These are phyloP conservation scores for Hymenoscyphus repandus DNA, from an alignment of 2,329 filamentous ascomycete genomes.

Conservation along the genomic window DNA sequence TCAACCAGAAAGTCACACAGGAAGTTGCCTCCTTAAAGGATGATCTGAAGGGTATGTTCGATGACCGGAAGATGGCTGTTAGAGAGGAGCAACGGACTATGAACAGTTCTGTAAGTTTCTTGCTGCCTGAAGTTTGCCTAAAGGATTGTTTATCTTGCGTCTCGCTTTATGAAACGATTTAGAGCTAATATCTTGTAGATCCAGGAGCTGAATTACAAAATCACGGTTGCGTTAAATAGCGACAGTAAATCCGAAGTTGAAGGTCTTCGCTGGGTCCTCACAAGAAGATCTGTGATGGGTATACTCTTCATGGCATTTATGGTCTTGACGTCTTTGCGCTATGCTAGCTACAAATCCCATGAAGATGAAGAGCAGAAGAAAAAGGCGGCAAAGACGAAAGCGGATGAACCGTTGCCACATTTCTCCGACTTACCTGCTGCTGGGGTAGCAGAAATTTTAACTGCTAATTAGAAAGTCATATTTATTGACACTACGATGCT, in stretches of 20 bases:
- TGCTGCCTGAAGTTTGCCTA: no score
- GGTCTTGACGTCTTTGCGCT: slow-evolving; percentile 54
- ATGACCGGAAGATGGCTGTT: slow-evolving; percentile 90
- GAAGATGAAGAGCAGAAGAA: slow-evolving; percentile 28
- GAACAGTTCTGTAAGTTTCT: slow-evolving; percentile 64
- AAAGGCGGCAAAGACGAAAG: slow-evolving; percentile 33
- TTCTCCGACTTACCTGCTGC: slow-evolving; percentile 39
- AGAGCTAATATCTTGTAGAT: slow-evolving; percentile 47
- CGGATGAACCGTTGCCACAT: slow-evolving; percentile 32
- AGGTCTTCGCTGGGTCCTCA: slow-evolving; percentile 79
- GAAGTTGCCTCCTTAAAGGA: slow-evolving; percentile 79
- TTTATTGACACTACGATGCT: background rate
- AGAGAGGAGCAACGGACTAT: slow-evolving; percentile 80
- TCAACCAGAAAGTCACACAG: slow-evolving; percentile 78
- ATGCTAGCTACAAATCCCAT: slow-evolving; percentile 47
- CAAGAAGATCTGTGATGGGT: slow-evolving; percentile 57
- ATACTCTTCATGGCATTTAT: slow-evolving; percentile 61
- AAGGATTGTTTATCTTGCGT: no score
- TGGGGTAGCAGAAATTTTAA: slow-evolving; percentile 52
- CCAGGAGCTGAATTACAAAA: slow-evolving; percentile 94
- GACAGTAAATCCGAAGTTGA: slow-evolving; percentile 92
- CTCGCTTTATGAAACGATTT: no score
- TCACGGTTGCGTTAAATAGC: slow-evolving; percentile 82
- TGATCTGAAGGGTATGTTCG: slow-evolving; percentile 91
- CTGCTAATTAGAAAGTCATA: slow-evolving; percentile 42